Evolutionary conservation across 306 rosid species (phyloP).

Genomic region (Vicia faba): DNA sequence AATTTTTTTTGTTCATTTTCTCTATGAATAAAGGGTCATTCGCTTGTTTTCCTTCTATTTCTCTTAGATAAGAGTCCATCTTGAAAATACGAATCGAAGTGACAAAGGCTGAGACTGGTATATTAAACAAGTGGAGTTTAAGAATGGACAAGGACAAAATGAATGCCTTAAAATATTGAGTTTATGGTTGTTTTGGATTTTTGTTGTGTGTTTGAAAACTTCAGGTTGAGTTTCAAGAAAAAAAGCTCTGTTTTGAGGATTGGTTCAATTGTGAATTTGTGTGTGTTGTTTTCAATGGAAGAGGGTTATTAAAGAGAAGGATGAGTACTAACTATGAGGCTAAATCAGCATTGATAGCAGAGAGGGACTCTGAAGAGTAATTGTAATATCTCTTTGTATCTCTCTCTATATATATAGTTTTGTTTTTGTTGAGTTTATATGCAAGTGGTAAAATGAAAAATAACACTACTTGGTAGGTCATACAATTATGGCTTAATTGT

Average conservation of each 20-base stretch:
- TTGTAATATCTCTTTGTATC: slow-evolving; percentile 38
- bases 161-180: slow-evolving; percentile 1
- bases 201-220: background rate
- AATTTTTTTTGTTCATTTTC: slow-evolving; percentile 38
- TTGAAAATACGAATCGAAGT: slow-evolving; percentile 19
- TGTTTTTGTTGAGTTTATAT: background rate
- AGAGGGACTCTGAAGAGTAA: slow-evolving; percentile 58
- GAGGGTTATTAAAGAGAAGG: slow-evolving; percentile 62
- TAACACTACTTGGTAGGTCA: background rate
- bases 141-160: background rate
- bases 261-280: slow-evolving; percentile 28
- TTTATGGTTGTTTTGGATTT: slow-evolving; percentile 6
- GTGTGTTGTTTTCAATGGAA: slow-evolving; percentile 40
- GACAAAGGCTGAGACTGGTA: background rate
- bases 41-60: slow-evolving; percentile 69
- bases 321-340: slow-evolving; percentile 64
- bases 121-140: background rate
- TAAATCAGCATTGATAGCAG: slow-evolving; percentile 63
- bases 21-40: slow-evolving; percentile 63
- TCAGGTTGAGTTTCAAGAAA: background rate
- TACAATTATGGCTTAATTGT: too few species aligned
- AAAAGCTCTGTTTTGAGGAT: slow-evolving; percentile 1
- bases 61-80: slow-evolving; percentile 51
- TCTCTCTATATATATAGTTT: slow-evolving; percentile 28
- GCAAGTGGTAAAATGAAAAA: slow-evolving; percentile 42